A percentile compares a stretch with the other conserved stretches of the same genome.
Evolutionary conservation across 495 filamentous ascomycete genomes (phyloP).

Genomic region (Oleoguttula mirabilis): DNA sequence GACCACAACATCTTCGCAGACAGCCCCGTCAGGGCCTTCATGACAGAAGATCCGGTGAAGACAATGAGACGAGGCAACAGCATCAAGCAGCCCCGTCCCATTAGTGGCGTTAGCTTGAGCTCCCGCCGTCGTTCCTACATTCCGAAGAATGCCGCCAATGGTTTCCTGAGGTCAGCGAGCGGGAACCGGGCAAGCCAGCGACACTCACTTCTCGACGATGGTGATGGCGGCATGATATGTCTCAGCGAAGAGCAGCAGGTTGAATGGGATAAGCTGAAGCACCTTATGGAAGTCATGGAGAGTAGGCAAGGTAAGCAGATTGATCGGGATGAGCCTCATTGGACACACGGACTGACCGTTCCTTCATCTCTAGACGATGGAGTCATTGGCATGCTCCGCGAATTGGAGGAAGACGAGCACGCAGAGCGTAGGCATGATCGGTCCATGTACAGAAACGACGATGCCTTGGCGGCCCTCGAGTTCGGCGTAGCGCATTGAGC

Average conservation of each 20-base stretch:
- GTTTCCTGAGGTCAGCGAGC: slow-evolving; percentile 8
- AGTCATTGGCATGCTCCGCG: slow-evolving; percentile 3
- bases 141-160: slow-evolving; percentile 7
- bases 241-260: slow-evolving; percentile 11
- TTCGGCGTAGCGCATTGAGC: too few species aligned
- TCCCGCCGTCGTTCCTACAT: background rate
- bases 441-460: background rate
- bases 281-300: slow-evolving; percentile 7
- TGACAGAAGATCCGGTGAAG: background rate
- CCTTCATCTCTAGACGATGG: slow-evolving; percentile 3
- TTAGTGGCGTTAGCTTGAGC: slow-evolving; percentile 2
- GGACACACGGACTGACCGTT: background rate
- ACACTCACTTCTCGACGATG: slow-evolving; percentile 9
- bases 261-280: slow-evolving; percentile 14
- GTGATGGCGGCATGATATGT: slow-evolving; percentile 3
- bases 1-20: background rate
- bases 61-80: background rate
- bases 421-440: background rate
- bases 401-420: slow-evolving; percentile 3
- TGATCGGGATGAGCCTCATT: background rate
- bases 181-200: background rate
- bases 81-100: slow-evolving; percentile 12
- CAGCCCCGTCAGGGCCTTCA: too few species aligned
- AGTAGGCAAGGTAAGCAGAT: background rate
- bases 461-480: slow-evolving; percentile 11